Conservation (phyloP, 2,329 filamentous ascomycete genomes). For the Clonostachys solani region DNA sequence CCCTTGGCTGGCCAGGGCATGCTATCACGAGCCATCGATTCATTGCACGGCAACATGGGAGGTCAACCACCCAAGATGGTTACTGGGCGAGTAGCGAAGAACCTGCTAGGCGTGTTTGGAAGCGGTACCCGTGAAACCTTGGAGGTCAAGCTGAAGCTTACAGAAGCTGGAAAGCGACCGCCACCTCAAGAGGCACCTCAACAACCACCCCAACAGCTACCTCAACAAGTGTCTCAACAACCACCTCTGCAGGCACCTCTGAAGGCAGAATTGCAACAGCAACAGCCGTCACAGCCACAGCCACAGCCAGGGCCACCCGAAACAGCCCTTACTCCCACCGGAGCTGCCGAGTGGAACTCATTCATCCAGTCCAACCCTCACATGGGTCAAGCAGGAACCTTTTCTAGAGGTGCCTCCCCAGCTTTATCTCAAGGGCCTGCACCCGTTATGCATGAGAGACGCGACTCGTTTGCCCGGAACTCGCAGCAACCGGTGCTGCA, state of each 20-base stretch:
- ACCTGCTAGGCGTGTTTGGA: constrained; percentile 73
- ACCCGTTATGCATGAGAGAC: constrained; percentile 8
- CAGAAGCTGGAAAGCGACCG: constrained; percentile 60
- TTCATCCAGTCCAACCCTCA: constrained; percentile 70
- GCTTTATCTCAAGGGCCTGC: constrained; percentile 25
- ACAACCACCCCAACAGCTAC: constrained; percentile 4
- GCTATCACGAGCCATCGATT: constrained; percentile 74
- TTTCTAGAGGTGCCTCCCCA: constrained; percentile 28
- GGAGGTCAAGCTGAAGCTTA: constrained; percentile 87
- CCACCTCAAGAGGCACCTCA: constrained; percentile 8
- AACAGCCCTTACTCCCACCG: constrained; percentile 42
- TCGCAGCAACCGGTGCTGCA: constrained; percentile 3
- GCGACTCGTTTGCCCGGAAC: constrained; percentile 16
- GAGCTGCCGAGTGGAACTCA: constrained; percentile 73
- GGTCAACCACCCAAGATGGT: constrained; percentile 66
- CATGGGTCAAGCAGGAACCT: constrained; percentile 28
- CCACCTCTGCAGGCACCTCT: not conserved
- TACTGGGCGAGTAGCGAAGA: constrained; percentile 86
- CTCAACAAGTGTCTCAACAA: constrained; percentile 10
- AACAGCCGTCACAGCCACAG: constrained; percentile 9
- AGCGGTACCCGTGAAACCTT: constrained; percentile 76
- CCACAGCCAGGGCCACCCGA: constrained; percentile 17
- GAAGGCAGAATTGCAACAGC: not conserved
- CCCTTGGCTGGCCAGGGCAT: constrained; percentile 94
- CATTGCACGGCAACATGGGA: constrained; percentile 29